A percentile compares a stretch with the other conserved stretches of the same genome.
Conservation (phyloP, 1,284 basidiomycete genomes). For the Rhodotorula sp. region DNA sequence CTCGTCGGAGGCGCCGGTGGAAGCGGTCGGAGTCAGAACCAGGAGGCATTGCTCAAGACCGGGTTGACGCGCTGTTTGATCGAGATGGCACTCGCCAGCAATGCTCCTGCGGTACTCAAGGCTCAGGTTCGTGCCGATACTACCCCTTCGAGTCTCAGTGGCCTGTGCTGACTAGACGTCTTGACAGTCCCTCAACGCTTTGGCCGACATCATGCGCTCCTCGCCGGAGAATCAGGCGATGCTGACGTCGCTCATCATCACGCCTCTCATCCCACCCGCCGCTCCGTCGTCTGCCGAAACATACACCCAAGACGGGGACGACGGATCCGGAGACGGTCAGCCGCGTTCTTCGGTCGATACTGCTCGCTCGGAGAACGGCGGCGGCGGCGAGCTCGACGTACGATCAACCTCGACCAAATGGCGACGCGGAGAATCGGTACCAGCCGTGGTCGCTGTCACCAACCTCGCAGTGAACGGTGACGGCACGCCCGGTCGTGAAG, state of each 20-base stretch:
- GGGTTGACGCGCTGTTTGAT: conserved; percentile 78
- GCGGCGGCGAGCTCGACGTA: neutral
- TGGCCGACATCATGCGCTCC: conserved; percentile 60
- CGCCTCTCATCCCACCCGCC: conserved; percentile 51
- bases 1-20: conserved; percentile 53
- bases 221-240: conserved; percentile 56
- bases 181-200: conserved; percentile 65
- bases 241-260: conserved; percentile 51
- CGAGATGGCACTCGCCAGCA: conserved; percentile 85
- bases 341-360: conserved; percentile 27
- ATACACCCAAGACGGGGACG: conserved; percentile 38
- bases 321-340: conserved; percentile 42
- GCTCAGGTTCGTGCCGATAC: conserved; percentile 55
- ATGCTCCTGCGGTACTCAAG: conserved; percentile 83
- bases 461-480: conserved; percentile 48
- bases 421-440: conserved; percentile 43
- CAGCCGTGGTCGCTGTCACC: conserved; percentile 52
- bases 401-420: conserved; percentile 29
- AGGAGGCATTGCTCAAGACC: conserved; percentile 55
- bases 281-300: conserved; percentile 18
- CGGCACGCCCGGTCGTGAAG: conserved; percentile 45
- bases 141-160: too few species aligned
- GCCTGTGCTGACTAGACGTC: neutral
- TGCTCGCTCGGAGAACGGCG: neutral
- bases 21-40: conserved; percentile 46